These are phyloP conservation scores for Paramecium tetraurelia DNA, from an alignment of 73 alveolate genomes.

Conservation along the genomic window DNA sequence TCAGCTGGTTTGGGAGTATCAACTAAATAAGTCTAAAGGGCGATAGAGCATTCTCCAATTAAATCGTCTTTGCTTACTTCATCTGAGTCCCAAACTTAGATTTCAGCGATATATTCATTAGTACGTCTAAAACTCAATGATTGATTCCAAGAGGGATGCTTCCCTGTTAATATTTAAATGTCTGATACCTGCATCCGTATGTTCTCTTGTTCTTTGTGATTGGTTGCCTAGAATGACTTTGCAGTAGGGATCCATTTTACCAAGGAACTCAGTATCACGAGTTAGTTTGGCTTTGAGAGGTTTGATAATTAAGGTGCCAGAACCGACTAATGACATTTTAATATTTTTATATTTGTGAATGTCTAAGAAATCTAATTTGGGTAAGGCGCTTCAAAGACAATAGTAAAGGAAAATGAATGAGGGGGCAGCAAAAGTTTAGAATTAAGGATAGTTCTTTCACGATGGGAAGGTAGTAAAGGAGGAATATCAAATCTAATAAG, in stretches of 20 bases:
- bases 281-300: slow-evolving; percentile 7
- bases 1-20: not conserved
- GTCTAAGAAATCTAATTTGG: slow-evolving; percentile 56
- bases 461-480: slow-evolving; percentile 67
- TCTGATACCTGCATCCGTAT: slow-evolving; percentile 49
- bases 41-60: not conserved
- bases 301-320: not conserved
- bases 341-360: slow-evolving; percentile 17
- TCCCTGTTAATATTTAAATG: not conserved
- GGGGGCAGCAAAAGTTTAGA: slow-evolving; percentile 37
- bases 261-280: slow-evolving; percentile 44
- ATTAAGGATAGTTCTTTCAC: slow-evolving; percentile 55
- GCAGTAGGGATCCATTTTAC: slow-evolving; percentile 55
- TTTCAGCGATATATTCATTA: not conserved
- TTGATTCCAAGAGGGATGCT: slow-evolving; percentile 51
- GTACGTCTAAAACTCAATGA: slow-evolving; percentile 8
- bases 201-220: slow-evolving; percentile 2
- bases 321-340: not conserved
- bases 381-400: slow-evolving; percentile 58
- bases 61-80: not conserved
- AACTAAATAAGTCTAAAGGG: not conserved
- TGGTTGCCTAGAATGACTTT: not conserved
- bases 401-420: slow-evolving; percentile 12
- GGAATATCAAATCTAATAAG: slow-evolving; percentile 56
- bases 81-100: slow-evolving; percentile 51